Evolutionary conservation across 257 asterid genomes (phyloP).

Genomic region (Plantago elongata): DNA sequence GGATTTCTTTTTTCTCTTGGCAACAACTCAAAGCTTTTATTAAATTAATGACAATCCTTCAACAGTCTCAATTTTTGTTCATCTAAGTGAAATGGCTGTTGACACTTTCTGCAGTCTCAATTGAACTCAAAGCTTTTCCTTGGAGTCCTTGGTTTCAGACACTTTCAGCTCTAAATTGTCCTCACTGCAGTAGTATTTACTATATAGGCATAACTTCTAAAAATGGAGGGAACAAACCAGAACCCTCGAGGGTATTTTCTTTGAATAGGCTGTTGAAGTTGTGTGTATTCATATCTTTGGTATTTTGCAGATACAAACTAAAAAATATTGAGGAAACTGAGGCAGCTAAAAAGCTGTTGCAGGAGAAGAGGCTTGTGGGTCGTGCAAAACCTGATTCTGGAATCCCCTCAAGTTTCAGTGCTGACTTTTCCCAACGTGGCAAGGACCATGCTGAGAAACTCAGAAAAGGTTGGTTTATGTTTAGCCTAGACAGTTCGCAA

Average conservation of each 20-base stretch:
- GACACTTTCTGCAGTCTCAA: too few relatives aligned
- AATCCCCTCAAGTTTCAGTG: constrained; percentile 80
- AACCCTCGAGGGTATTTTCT: background rate
- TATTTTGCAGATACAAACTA: constrained; percentile 63
- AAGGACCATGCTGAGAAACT: constrained; percentile 79
- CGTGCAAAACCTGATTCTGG: constrained; percentile 60
- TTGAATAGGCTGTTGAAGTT: constrained; percentile 16
- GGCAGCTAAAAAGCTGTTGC: constrained; percentile 92
- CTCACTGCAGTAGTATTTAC: background rate
- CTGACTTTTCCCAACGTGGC: constrained; percentile 85
- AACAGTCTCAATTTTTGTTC: background rate
- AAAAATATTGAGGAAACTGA: constrained; percentile 96
- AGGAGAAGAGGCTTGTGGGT: constrained; percentile 86
- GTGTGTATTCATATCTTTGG: constrained; percentile 18
- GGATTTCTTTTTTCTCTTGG: background rate
- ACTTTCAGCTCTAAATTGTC: background rate
- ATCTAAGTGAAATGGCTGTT: background rate
- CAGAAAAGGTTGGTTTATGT: constrained; percentile 59
- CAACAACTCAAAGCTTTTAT: background rate
- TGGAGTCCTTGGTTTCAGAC: background rate
- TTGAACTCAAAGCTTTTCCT: constrained; percentile 7
- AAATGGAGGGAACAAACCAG: background rate
- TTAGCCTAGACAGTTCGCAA: constrained; percentile 16
- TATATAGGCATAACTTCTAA: background rate
- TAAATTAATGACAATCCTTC: background rate